Evolutionary conservation across 2,329 filamentous ascomycete genomes (phyloP).

Genomic region (Lasiodiplodia sp.): DNA sequence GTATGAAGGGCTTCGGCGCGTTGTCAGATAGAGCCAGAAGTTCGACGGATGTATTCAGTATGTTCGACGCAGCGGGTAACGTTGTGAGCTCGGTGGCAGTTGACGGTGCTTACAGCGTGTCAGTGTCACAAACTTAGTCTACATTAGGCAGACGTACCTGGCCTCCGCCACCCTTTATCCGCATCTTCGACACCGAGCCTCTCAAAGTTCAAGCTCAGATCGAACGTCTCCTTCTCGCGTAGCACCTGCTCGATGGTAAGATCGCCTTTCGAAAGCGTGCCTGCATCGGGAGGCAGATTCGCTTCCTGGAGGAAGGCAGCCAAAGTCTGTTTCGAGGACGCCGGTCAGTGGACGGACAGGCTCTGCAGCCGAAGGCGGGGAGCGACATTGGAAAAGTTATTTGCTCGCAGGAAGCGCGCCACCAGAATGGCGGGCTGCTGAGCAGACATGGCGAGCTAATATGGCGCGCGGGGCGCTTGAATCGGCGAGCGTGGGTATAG

Average conservation of each 20-base stretch:
- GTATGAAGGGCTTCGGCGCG: slow-evolving; percentile 38
- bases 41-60: slow-evolving; percentile 59
- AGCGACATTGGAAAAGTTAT: slow-evolving; percentile 50
- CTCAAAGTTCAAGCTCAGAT: slow-evolving; percentile 63
- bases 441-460: slow-evolving; percentile 28
- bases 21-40: slow-evolving; percentile 38
- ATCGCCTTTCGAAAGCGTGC: slow-evolving; percentile 48
- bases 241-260: slow-evolving; percentile 67
- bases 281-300: slow-evolving; percentile 59
- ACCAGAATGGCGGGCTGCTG: slow-evolving; percentile 51
- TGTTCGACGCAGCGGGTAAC: slow-evolving; percentile 59
- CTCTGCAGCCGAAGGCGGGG: neutral
- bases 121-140: neutral
- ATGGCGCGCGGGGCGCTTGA: neutral
- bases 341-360: slow-evolving; percentile 22
- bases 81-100: slow-evolving; percentile 50
- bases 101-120: slow-evolving; percentile 52
- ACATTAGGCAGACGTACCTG: slow-evolving; percentile 47
- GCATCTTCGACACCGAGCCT: slow-evolving; percentile 57
- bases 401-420: slow-evolving; percentile 50
- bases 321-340: slow-evolving; percentile 56
- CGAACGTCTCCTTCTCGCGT: slow-evolving; percentile 66
- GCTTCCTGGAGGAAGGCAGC: slow-evolving; percentile 65
- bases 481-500: neutral
- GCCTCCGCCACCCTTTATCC: slow-evolving; percentile 54